Percentiles rank a stretch among this genome's conserved stretches.
phyloP scores from a whole-genome alignment of 177 flowering plant species.

The Vitis hybrid region DNA sequence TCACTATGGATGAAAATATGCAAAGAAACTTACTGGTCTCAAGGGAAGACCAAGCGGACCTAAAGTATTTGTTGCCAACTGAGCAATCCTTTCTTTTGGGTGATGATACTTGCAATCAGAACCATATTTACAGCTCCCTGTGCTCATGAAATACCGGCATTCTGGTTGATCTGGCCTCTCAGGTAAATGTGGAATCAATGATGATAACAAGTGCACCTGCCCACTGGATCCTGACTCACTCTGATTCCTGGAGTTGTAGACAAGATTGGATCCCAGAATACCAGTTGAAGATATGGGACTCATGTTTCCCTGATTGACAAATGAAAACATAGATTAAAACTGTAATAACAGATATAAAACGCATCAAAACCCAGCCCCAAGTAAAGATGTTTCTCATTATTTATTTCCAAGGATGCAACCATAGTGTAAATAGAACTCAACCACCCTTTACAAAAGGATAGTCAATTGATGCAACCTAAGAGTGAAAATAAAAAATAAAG shows the following conservation, averaged over 20 bases:
- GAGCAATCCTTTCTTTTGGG: conserved; percentile 58
- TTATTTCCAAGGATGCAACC: too few species aligned
- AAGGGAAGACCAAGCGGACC: conserved; percentile 65
- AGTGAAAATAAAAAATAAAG: too few species aligned
- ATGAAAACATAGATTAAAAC: not conserved
- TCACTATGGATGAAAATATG: not conserved
- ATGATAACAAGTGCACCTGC: conserved; percentile 26
- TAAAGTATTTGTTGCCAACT: conserved; percentile 29
- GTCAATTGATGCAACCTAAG: too few species aligned
- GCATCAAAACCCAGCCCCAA: not conserved
- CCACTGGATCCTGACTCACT: conserved; percentile 42
- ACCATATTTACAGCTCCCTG: conserved; percentile 82
- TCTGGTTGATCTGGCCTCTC: conserved; percentile 82
- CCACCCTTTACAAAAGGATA: too few species aligned
- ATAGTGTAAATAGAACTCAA: too few species aligned
- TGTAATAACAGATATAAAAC: not conserved
- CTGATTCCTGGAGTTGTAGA: conserved; percentile 35
- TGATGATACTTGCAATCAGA: conserved; percentile 77
- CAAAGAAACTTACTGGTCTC: conserved; percentile 60
- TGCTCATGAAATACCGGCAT: conserved; percentile 71
- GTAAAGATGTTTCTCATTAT: too few species aligned
- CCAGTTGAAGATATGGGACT: conserved; percentile 34
- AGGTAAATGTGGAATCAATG: conserved; percentile 35
- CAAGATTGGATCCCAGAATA: conserved; percentile 34
- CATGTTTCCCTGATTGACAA: conserved; percentile 44